These are phyloP conservation scores for Petrea volubilis DNA, from an alignment of 257 asterid genomes.

Conservation along the genomic window DNA sequence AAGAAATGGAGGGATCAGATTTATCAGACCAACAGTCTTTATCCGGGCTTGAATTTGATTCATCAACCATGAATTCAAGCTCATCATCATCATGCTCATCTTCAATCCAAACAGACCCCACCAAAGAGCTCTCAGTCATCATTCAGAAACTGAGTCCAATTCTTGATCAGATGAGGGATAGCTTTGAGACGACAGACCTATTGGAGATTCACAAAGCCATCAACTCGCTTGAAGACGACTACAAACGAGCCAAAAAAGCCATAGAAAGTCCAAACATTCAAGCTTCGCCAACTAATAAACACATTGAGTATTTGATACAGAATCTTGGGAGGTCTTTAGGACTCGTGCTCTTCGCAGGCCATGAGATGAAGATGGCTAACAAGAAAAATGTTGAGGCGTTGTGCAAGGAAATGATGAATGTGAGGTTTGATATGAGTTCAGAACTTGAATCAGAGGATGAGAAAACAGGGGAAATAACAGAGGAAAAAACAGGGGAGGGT, in stretches of 20 bases:
- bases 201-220: constrained; percentile 42
- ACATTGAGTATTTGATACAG: constrained; percentile 42
- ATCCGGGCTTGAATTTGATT: constrained; percentile 27
- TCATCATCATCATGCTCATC: constrained; percentile 25
- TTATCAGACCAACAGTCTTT: constrained; percentile 22
- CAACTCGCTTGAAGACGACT: constrained; percentile 50
- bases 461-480: constrained; percentile 24
- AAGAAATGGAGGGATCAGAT: constrained; percentile 21
- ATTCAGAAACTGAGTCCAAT: constrained; percentile 49
- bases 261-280: constrained; percentile 15
- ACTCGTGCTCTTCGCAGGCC: constrained; percentile 59
- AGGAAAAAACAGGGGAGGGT: constrained; percentile 24
- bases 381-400: constrained; percentile 47
- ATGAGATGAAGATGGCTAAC: constrained; percentile 36
- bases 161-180: constrained; percentile 40
- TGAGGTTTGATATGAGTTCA: constrained; percentile 32
- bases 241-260: constrained; percentile 32
- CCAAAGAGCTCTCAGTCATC: constrained; percentile 37
- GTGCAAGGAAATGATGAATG: constrained; percentile 47
- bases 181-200: constrained; percentile 21
- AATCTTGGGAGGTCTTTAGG: constrained; percentile 62
- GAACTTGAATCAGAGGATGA: constrained; percentile 37
- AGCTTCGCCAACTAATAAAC: constrained; percentile 41
- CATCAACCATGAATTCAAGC: constrained; percentile 29
- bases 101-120: constrained; percentile 32